phyloP scores from a whole-genome alignment of 2,329 filamentous ascomycete species.

The Talaromyces sp. region DNA sequence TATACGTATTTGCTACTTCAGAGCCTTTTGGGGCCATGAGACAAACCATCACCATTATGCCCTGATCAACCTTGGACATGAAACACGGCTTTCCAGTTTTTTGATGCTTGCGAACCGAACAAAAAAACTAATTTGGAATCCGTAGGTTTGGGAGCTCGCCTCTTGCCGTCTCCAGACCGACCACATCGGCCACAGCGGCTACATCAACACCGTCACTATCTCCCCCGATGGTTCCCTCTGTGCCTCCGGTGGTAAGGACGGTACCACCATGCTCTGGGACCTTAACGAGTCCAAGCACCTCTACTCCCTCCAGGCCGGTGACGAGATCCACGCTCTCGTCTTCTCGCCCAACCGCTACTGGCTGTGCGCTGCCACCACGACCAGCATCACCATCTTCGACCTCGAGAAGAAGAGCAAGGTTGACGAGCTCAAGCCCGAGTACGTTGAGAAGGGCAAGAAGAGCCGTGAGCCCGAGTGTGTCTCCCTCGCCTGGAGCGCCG shows the following conservation, averaged over 20 bases:
- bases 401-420: conserved; percentile 99
- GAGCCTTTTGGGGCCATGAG: conserved; percentile 92
- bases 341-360: conserved; percentile 99
- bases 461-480: conserved; percentile 98
- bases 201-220: conserved; percentile 99
- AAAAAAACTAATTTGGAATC: neutral
- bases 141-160: conserved; percentile 98
- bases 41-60: conserved; percentile 77
- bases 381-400: conserved; percentile 99
- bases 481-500: conserved; percentile 92
- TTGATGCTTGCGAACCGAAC: neutral
- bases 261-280: conserved; percentile 99
- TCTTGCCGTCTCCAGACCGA: conserved; percentile 99
- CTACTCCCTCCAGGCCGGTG: conserved; percentile 98
- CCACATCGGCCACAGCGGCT: conserved; percentile 99
- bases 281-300: conserved; percentile 99
- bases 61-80: conserved; percentile 30
- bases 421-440: conserved; percentile 98
- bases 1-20: conserved; percentile 99
- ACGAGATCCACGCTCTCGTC: conserved; percentile 99
- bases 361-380: conserved; percentile 96
- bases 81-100: neutral
- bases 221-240: conserved; percentile 98
- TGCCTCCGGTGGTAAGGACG: conserved; percentile 98
- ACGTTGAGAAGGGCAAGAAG: conserved; percentile 96